Evolutionary conservation across 2,329 filamentous ascomycete genomes (phyloP).

Genomic region (Fusarium pseudonygamai): DNA sequence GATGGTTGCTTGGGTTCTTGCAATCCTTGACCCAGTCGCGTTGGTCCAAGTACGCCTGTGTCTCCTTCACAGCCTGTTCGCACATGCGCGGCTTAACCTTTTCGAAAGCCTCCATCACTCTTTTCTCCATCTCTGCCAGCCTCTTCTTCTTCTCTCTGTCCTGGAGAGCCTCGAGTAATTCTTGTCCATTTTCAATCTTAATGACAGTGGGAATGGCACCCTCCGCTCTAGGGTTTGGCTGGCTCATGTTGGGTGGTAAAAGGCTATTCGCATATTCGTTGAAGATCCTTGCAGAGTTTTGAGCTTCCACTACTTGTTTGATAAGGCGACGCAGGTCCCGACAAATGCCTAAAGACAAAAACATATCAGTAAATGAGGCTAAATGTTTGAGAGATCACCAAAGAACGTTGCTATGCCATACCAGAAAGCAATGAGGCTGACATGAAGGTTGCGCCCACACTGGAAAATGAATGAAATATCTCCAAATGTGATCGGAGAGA

Average conservation of each 20-base stretch:
- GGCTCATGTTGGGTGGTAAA: background rate
- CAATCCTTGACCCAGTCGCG: background rate
- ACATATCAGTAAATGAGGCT: background rate
- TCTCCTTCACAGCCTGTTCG: background rate
- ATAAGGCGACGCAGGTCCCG: background rate
- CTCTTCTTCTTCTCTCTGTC: background rate
- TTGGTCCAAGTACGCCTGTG: background rate
- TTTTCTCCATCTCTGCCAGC: background rate
- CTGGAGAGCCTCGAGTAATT: background rate
- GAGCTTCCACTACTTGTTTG: background rate
- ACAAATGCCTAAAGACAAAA: background rate
- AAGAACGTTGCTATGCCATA: background rate
- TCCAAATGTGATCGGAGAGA: background rate
- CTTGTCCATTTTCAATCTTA: background rate
- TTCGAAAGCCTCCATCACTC: background rate
- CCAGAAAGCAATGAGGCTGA: background rate
- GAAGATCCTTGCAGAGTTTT: background rate
- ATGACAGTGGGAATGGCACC: background rate
- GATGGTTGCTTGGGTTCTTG: background rate
- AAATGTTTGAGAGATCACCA: background rate
- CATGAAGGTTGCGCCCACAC: background rate
- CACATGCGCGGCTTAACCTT: background rate
- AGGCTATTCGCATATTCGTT: rapidly evolving
- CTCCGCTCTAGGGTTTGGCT: background rate
- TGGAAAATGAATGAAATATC: background rate